Conservation (phyloP, 2,329 filamentous ascomycete species). For the Diplodia scrobiculata region DNA sequence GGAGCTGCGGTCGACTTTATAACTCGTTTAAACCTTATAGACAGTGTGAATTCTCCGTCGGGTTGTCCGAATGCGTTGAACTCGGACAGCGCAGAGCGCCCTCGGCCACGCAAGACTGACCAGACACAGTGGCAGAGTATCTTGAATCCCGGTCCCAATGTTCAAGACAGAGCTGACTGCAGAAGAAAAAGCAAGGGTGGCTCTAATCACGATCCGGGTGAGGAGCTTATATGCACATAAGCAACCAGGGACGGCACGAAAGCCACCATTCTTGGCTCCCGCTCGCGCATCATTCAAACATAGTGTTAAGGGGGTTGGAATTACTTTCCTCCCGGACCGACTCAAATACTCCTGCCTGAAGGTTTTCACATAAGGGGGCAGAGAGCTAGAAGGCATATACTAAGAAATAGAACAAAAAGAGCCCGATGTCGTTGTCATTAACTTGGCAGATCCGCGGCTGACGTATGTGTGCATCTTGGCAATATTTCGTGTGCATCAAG, state of each 20-base stretch:
- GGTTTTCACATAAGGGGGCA: no score
- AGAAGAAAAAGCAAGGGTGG: neutral
- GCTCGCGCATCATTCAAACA: neutral
- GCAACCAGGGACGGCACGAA: neutral
- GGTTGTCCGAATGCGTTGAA: neutral
- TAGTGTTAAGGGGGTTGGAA: neutral
- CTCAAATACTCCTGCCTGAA: no score
- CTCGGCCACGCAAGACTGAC: neutral
- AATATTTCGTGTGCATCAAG: neutral
- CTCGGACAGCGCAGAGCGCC: no score
- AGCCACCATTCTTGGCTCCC: neutral
- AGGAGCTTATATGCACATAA: slow-evolving; percentile 6
- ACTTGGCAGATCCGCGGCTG: neutral
- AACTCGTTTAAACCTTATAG: neutral
- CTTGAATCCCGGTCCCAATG: no score
- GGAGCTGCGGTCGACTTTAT: neutral
- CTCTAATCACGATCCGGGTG: neutral
- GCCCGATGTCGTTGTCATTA: neutral
- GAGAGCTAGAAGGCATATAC: no score
- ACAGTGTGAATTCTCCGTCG: no score
- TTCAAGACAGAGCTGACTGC: neutral
- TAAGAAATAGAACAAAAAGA: neutral
- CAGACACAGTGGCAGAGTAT: neutral
- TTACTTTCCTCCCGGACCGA: no score
- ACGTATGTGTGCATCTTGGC: neutral